These are phyloP conservation scores for Scolecobasidium constrictum DNA, from an alignment of 2,329 filamentous ascomycete genomes.

Conservation along the genomic window DNA sequence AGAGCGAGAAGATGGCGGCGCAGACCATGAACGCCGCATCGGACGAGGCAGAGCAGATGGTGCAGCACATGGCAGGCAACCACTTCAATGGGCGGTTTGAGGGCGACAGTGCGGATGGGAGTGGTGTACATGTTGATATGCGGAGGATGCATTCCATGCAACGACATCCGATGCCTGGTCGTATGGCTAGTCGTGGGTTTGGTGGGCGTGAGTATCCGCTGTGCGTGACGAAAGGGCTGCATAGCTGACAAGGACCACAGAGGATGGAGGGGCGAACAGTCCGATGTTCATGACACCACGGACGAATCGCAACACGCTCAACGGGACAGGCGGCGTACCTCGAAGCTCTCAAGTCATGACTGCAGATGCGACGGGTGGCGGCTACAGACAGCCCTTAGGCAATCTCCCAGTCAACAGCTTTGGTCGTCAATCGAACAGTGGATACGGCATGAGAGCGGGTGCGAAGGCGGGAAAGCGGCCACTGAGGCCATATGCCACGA, in stretches of 20 bases:
- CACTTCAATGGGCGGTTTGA: neutral
- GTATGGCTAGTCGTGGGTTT: neutral
- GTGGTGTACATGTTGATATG: neutral
- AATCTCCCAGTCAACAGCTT: conserved; percentile 16
- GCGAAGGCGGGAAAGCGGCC: conserved; percentile 21
- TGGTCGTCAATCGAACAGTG: conserved; percentile 13
- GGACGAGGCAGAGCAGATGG: conserved; percentile 20
- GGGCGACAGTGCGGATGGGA: neutral
- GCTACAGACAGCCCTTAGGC: conserved; percentile 23
- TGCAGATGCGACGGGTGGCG: conserved; percentile 14
- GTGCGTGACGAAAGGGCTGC: no score
- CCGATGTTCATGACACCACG: neutral
- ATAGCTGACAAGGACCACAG: neutral
- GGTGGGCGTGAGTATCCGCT: neutral
- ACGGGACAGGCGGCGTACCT: conserved; percentile 18
- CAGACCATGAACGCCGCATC: conserved; percentile 6
- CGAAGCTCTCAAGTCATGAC: conserved; percentile 17
- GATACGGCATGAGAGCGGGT: conserved; percentile 19
- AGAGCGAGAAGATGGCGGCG: conserved; percentile 18
- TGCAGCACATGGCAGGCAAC: conserved; percentile 8
- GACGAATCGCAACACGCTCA: conserved; percentile 10
- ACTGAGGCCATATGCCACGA: no score
- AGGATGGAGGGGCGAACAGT: neutral
- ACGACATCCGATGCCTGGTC: conserved; percentile 1
- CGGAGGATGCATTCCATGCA: neutral